phyloP scores from a whole-genome alignment of 1,284 basidiomycete genomes.

The Tilletia indica region DNA sequence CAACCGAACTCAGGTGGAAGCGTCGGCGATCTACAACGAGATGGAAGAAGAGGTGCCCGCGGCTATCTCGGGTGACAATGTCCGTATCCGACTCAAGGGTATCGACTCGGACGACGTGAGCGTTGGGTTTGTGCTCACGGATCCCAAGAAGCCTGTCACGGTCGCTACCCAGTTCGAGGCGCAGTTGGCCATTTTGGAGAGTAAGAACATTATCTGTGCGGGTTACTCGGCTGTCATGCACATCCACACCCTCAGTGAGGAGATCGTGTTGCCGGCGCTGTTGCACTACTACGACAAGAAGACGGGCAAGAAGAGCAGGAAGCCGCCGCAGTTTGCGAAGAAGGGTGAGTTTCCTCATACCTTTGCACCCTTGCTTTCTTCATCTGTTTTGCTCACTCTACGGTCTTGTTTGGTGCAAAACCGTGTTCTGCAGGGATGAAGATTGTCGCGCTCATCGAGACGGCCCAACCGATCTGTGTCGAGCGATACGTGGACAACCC shows the following conservation, averaged over 20 bases:
- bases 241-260: slow-evolving; percentile 52
- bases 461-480: slow-evolving; percentile 47
- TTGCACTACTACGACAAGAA: slow-evolving; percentile 57
- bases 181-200: slow-evolving; percentile 54
- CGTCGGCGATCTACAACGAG: slow-evolving; percentile 50
- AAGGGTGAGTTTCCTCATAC: slow-evolving; percentile 23
- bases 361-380: background rate
- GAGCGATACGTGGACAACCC: slow-evolving; percentile 54
- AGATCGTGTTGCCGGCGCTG: slow-evolving; percentile 44
- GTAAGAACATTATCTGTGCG: slow-evolving; percentile 54
- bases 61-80: slow-evolving; percentile 55
- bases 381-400: background rate
- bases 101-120: slow-evolving; percentile 52
- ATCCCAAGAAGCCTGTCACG: slow-evolving; percentile 47
- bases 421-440: slow-evolving; percentile 47
- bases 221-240: slow-evolving; percentile 55
- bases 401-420: slow-evolving; percentile 22
- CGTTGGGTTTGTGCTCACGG: slow-evolving; percentile 50
- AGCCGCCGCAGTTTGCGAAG: slow-evolving; percentile 49
- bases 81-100: slow-evolving; percentile 54
- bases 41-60: slow-evolving; percentile 54
- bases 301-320: slow-evolving; percentile 54
- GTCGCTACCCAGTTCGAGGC: slow-evolving; percentile 54
- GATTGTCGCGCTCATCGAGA: slow-evolving; percentile 53
- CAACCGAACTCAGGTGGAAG: slow-evolving; percentile 49